These are phyloP conservation scores for Lentithecium fluviatile DNA, from an alignment of 495 filamentous ascomycete species.

Conservation along the genomic window DNA sequence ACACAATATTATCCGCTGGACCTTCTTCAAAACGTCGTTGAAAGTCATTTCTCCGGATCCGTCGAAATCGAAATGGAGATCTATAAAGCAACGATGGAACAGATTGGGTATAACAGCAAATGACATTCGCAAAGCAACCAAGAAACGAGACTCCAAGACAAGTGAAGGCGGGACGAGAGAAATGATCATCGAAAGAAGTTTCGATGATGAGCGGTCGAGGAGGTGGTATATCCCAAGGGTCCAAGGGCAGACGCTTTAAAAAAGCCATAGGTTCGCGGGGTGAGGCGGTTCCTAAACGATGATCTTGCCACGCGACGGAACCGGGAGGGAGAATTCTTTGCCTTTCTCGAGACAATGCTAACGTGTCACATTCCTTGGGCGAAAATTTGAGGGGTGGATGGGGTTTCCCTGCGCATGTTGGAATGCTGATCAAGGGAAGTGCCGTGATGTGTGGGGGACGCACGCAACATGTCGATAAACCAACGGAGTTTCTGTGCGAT, in stretches of 20 bases:
- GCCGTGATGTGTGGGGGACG: too few species aligned
- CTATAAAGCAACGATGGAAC: neutral
- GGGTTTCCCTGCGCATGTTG: neutral
- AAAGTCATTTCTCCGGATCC: constrained; percentile 11
- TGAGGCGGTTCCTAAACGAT: constrained; percentile 25
- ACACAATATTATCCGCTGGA: constrained; percentile 19
- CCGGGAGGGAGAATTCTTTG: constrained; percentile 25
- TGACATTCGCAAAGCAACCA: neutral
- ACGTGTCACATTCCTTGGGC: constrained; percentile 22
- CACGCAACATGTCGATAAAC: too few species aligned
- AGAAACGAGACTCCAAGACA: neutral
- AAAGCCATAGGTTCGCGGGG: constrained; percentile 14
- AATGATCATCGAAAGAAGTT: too few species aligned
- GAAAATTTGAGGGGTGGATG: neutral
- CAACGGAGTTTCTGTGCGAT: too few species aligned
- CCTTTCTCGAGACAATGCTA: constrained; percentile 24
- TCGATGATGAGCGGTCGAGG: constrained; percentile 6
- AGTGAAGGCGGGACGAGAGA: too few species aligned
- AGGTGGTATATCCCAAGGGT: constrained; percentile 11
- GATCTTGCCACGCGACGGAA: neutral
- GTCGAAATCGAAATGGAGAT: neutral
- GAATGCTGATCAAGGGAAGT: neutral
- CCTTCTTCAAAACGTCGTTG: constrained; percentile 13
- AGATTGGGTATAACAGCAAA: neutral
- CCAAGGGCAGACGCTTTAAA: constrained; percentile 1